Percentiles rank a stretch among this genome's conserved stretches.
These are phyloP conservation scores for Didymella lethalis DNA, from an alignment of 2,329 filamentous ascomycete species.

Conservation along the genomic window DNA sequence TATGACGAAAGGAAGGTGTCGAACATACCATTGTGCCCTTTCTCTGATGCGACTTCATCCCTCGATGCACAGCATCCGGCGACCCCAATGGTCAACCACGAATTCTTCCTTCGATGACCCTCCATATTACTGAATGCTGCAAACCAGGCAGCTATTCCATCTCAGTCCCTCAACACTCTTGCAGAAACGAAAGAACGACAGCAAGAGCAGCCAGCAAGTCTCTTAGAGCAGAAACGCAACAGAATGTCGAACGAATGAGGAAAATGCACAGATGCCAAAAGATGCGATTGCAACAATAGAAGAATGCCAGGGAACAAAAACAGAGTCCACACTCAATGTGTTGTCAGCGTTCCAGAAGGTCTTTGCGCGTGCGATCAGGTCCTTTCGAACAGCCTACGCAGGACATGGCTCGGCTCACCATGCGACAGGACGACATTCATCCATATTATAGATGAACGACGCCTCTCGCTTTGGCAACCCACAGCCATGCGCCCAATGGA, in stretches of 20 bases:
- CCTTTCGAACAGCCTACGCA: slow-evolving; percentile 25
- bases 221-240: slow-evolving; percentile 7
- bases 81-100: slow-evolving; percentile 49
- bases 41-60: slow-evolving; percentile 39
- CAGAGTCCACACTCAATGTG: slow-evolving; percentile 17
- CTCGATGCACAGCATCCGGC: slow-evolving; percentile 48
- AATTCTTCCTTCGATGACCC: slow-evolving; percentile 29
- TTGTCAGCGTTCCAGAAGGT: slow-evolving; percentile 20
- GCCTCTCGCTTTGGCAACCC: slow-evolving; percentile 19
- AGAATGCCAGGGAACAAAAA: slow-evolving; percentile 7
- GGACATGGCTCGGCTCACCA: slow-evolving; percentile 29
- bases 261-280: slow-evolving; percentile 15
- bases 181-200: slow-evolving; percentile 21
- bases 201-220: slow-evolving; percentile 4
- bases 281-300: slow-evolving; percentile 10
- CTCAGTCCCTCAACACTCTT: slow-evolving; percentile 8
- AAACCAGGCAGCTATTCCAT: slow-evolving; percentile 42
- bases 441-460: slow-evolving; percentile 33
- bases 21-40: slow-evolving; percentile 41
- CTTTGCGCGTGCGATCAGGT: slow-evolving; percentile 12
- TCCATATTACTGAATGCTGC: slow-evolving; percentile 34
- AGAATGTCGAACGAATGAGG: slow-evolving; percentile 21
- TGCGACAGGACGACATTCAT: slow-evolving; percentile 31
- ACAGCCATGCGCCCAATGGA: slow-evolving; percentile 30
- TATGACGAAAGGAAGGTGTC: slow-evolving; percentile 15